Conservation (phyloP, 2,329 filamentous ascomycete species). For the Phialophora macrospora region DNA sequence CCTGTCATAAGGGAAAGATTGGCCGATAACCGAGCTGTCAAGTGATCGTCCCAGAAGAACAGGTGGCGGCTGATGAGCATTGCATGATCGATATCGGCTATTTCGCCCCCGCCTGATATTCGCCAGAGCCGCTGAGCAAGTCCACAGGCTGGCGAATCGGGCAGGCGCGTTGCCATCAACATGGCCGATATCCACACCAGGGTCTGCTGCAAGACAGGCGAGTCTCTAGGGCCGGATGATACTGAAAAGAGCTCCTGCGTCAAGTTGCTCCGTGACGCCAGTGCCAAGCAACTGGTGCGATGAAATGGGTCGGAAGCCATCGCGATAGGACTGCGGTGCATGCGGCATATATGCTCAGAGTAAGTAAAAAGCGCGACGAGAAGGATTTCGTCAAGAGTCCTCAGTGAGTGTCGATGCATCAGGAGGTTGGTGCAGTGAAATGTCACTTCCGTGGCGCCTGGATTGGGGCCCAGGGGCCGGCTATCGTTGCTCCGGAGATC, state of each 20-base stretch:
- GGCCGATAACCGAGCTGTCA: conserved; percentile 1
- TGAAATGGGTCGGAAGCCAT: conserved; percentile 8
- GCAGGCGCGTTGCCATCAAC: conserved; percentile 6
- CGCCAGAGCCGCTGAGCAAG: conserved; percentile 9
- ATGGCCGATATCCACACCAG: conserved; percentile 5
- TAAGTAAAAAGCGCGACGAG: conserved; percentile 6
- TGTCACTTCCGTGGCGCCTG: not conserved
- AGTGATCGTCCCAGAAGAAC: conserved; percentile 11
- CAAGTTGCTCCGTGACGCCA: conserved; percentile 9
- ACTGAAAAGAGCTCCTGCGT: not conserved
- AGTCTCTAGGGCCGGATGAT: not conserved
- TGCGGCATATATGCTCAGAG: conserved; percentile 4
- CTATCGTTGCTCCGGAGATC: no score
- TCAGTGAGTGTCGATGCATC: conserved; percentile 2
- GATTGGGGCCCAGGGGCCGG: no score
- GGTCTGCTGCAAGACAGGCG: conserved; percentile 1
- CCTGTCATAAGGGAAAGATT: not conserved
- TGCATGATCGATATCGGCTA: not conserved
- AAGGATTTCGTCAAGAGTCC: conserved; percentile 8
- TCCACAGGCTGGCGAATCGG: not conserved
- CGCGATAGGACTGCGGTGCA: not conserved
- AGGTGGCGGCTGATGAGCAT: conserved; percentile 1
- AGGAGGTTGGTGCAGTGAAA: conserved; percentile 9
- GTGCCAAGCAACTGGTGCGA: conserved; percentile 10
- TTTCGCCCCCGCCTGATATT: not conserved